Evolutionary conservation across 106 monocot species (phyloP), one percentile per base, ranked within the genome.

Genomic region (Dendrobium chrysotoxum): DNA sequence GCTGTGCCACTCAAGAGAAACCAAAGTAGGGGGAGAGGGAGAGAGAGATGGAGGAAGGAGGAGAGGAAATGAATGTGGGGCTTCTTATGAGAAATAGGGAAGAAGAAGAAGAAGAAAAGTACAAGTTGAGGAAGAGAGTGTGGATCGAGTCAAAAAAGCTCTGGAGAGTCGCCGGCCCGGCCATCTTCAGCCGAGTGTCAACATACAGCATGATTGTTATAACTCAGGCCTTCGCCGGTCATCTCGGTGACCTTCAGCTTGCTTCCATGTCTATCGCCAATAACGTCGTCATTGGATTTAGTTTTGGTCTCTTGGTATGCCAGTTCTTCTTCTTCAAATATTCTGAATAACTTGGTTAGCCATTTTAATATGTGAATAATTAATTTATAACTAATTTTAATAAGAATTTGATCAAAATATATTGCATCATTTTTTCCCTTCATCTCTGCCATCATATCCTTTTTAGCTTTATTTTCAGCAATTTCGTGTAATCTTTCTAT

Each of bases 191-290:
- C 78, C 38, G 82, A 2, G 77, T 83, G 28, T 78, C 78, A 35
- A 54, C 70, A 13, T 83, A 83, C 78, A 83, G 82, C 82, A 78
- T 78, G 78, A 78, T 78, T 71, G 78, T 78, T 71, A 83, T 83
- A 10, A 83, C 78, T 12, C 82, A 83, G 76, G 82, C 82, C 6
- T 83, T 77, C 39, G 82, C 82, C 54, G 82, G 82, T 50, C 82
- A 83, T 71, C 78, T 83, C 26, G 82, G 82, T 2, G 82, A 83
- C 31, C 82, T 83, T 50, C 53, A 83, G 53, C 78, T 83, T 21
- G 82, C 78, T 7, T 77, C 82, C 78, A 83, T 83, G 78, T 77
- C 82, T 70, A 78, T 83, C 39, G 82, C 82, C 70, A 83, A 70
- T 40, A 78, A 66, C 40, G 78, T 83, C 38, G 54, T 83, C 50